A percentile compares a stretch with the other conserved stretches of the same genome.
These are phyloP conservation scores for Stachybotrys echinatus DNA, from an alignment of 2,329 filamentous ascomycete species.

Conservation along the genomic window DNA sequence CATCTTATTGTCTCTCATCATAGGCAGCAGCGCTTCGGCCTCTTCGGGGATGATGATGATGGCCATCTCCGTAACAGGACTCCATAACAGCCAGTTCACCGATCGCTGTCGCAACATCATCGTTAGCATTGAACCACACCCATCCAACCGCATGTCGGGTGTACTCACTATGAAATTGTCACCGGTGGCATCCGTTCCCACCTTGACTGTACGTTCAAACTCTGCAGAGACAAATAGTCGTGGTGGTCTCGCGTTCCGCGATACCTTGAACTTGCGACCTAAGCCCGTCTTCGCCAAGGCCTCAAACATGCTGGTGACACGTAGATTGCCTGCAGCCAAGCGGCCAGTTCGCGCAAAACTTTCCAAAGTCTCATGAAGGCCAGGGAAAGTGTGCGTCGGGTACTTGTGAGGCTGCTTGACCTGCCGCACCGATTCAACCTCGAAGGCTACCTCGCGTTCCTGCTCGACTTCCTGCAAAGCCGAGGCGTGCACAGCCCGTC, in stretches of 20 bases:
- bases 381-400: constrained; percentile 33
- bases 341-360: constrained; percentile 41
- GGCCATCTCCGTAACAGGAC: constrained; percentile 35
- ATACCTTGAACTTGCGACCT: constrained; percentile 27
- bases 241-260: constrained; percentile 11
- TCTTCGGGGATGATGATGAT: constrained; percentile 59
- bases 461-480: constrained; percentile 55
- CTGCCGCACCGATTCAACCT: constrained; percentile 52
- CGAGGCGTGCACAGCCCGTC: constrained; percentile 34
- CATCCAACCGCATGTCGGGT: neutral
- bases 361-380: constrained; percentile 42
- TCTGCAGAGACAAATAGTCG: constrained; percentile 24
- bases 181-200: constrained; percentile 10
- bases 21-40: constrained; percentile 46
- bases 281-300: constrained; percentile 19
- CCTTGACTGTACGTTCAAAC: constrained; percentile 15
- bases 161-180: constrained; percentile 16
- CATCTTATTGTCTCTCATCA: constrained; percentile 22
- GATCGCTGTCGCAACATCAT: constrained; percentile 29
- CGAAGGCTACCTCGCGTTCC: constrained; percentile 52
- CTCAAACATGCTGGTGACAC: constrained; percentile 32
- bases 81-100: constrained; percentile 58
- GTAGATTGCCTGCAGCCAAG: constrained; percentile 26
- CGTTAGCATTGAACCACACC: neutral
- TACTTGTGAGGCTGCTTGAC: constrained; percentile 42